Evolutionary conservation across 768 basidiomycete species (phyloP).

Genomic region (Amanita thiersii): DNA sequence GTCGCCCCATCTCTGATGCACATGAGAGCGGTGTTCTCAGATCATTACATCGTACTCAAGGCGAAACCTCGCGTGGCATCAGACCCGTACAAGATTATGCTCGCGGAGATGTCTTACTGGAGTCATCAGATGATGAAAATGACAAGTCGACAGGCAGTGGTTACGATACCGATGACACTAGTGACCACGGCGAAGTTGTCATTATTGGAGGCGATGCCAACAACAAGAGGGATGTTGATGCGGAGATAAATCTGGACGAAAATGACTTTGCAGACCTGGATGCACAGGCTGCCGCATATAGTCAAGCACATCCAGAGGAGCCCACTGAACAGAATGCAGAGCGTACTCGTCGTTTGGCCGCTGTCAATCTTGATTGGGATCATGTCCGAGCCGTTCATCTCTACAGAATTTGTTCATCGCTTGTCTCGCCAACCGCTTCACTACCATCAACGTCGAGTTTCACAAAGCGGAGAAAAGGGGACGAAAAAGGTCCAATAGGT

Average conservation of each 20-base stretch:
- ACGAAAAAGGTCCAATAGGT: conserved; percentile 11
- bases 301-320: conserved; percentile 39
- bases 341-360: conserved; percentile 68
- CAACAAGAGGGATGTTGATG: conserved; percentile 29
- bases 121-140: conserved; percentile 73
- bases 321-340: conserved; percentile 22
- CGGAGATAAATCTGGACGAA: conserved; percentile 78
- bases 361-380: conserved; percentile 98
- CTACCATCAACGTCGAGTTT: conserved; percentile 22
- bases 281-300: conserved; percentile 61
- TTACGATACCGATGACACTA: conserved; percentile 33
- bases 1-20: conserved; percentile 57
- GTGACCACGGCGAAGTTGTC: conserved; percentile 31
- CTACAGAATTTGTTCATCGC: conserved; percentile 87
- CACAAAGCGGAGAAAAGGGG: conserved; percentile 12
- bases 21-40: conserved; percentile 71
- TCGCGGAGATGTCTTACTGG: conserved; percentile 79
- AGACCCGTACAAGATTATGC: conserved; percentile 65
- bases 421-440: conserved; percentile 57
- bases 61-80: conserved; percentile 27
- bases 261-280: conserved; percentile 61
- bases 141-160: conserved; percentile 23
- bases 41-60: conserved; percentile 72
- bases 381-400: conserved; percentile 84
- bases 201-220: conserved; percentile 38